These are phyloP conservation scores for Triglochin maritima DNA, from an alignment of 106 monocot genomes.

Conservation along the genomic window DNA sequence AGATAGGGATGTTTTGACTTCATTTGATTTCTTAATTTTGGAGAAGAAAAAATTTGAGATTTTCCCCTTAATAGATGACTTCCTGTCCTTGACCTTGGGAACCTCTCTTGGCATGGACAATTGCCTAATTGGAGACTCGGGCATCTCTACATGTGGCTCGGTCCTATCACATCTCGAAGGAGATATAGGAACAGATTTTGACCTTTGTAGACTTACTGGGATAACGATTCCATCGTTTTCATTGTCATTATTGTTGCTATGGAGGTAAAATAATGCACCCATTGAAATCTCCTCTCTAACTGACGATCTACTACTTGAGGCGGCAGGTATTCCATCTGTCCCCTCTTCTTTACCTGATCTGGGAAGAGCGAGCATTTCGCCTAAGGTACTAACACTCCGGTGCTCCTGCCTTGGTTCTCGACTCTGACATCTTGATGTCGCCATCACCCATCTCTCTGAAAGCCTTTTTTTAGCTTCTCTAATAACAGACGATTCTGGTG, in stretches of 20 bases:
- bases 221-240: slow-evolving; percentile 9
- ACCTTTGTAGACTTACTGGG: slow-evolving; percentile 33
- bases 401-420: slow-evolving; percentile 33
- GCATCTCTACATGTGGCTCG: slow-evolving; percentile 16
- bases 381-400: slow-evolving; percentile 59
- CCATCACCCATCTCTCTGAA: slow-evolving; percentile 51
- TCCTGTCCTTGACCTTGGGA: slow-evolving; percentile 35
- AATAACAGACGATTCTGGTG: slow-evolving; percentile 37
- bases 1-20: slow-evolving; percentile 23
- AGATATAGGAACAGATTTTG: slow-evolving; percentile 54
- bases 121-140: slow-evolving; percentile 15
- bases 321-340: slow-evolving; percentile 1
- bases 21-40: slow-evolving; percentile 42
- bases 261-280: slow-evolving; percentile 10
- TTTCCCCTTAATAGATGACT: slow-evolving; percentile 55
- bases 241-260: slow-evolving; percentile 14
- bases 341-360: slow-evolving; percentile 42
- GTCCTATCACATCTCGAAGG: slow-evolving; percentile 38
- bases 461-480: slow-evolving; percentile 58
- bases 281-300: slow-evolving; percentile 24
- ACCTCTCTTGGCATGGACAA: slow-evolving; percentile 14
- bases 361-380: slow-evolving; percentile 63
- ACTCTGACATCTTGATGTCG: slow-evolving; percentile 17
- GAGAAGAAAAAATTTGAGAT: slow-evolving; percentile 65
- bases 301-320: slow-evolving; percentile 18